Evolutionary conservation across 805 yeast species (phyloP).

Genomic region (Candida xiaguanensis): DNA sequence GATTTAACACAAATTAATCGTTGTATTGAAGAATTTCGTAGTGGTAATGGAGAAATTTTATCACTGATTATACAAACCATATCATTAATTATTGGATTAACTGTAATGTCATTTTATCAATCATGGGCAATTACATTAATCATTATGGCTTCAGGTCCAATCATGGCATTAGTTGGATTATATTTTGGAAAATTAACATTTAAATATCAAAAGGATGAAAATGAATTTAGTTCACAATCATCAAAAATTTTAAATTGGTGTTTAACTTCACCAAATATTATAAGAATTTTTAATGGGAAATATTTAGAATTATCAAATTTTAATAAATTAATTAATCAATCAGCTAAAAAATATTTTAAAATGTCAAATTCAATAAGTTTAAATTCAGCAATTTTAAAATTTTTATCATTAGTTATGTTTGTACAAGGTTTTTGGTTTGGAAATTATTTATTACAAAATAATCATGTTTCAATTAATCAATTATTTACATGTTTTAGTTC

Average conservation of each 20-base stretch:
- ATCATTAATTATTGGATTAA: conserved; percentile 50
- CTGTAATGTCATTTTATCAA: conserved; percentile 64
- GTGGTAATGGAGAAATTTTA: conserved; percentile 63
- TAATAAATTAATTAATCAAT: conserved; percentile 26
- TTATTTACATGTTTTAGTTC: conserved; percentile 83
- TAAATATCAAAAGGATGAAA: conserved; percentile 51
- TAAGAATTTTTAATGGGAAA: conserved; percentile 60
- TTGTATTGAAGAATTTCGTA: conserved; percentile 68
- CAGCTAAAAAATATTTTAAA: conserved; percentile 38
- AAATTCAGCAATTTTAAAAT: conserved; percentile 55
- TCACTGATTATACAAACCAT: conserved; percentile 54
- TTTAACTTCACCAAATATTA: conserved; percentile 53
- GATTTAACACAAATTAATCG: conserved; percentile 62
- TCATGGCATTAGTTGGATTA: conserved; percentile 49
- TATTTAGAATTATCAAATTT: conserved; percentile 47
- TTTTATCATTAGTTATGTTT: conserved; percentile 67
- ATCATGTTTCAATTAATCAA: conserved; percentile 51
- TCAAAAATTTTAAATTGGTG: conserved; percentile 71
- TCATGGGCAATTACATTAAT: conserved; percentile 86
- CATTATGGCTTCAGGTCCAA: conserved; percentile 69
- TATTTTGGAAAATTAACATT: conserved; percentile 51
- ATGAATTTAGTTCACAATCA: conserved; percentile 49
- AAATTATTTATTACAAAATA: conserved; percentile 52
- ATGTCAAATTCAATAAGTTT: conserved; percentile 46
- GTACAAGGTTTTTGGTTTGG: conserved; percentile 96